Evolutionary conservation across 306 rosid species (phyloP), one percentile per base, ranked within the genome.

Genomic region (Dryas octopetala): DNA sequence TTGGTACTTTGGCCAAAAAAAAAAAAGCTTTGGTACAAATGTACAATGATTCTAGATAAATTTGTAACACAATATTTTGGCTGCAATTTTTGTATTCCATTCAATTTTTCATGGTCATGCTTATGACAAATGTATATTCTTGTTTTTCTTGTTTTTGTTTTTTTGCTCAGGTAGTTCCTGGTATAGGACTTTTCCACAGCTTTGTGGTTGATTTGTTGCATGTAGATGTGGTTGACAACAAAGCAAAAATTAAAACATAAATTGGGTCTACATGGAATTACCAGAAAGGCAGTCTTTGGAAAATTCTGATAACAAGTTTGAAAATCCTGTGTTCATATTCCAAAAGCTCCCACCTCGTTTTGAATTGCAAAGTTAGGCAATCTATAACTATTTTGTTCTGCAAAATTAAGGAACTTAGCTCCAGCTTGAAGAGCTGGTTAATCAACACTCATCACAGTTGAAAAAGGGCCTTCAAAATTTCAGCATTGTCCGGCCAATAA

Each of bases 91-190:
- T 19, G 64, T 63, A 40, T 14, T 55, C 86, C 87, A 78, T 45
- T 70, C 78, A 62, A 80, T 23, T 54, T 71, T 82, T 53, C 53
- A 48, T 50, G 80, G 78, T 40, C 73, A 38, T 13, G 55, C 49
- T 41, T 47, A 11, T 26, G 41, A 19, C 71, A 47, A 68, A 5
- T 14, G 47, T 70, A 65, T 70, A 23, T 23, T 66, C 44, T 71
- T 71, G 63, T 70, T 49, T 32, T 7, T 61, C 5, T 8, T 13
- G 12, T 3, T 17, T 0, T 23, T 46, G 28, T 10, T 44, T 17
- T 48, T 49, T 48, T 50, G 4, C 17, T 8, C 1, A n/a, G 3
- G 6, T 43, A 7, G 65, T 58, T 68, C 17, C 50, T 38, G 59
- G 50, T 16, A 48, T 2, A 1, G 0, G 66, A 66, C 5, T 26